These are phyloP conservation scores for Tuber calosporum DNA, from an alignment of 495 filamentous ascomycete species.

Conservation along the genomic window DNA sequence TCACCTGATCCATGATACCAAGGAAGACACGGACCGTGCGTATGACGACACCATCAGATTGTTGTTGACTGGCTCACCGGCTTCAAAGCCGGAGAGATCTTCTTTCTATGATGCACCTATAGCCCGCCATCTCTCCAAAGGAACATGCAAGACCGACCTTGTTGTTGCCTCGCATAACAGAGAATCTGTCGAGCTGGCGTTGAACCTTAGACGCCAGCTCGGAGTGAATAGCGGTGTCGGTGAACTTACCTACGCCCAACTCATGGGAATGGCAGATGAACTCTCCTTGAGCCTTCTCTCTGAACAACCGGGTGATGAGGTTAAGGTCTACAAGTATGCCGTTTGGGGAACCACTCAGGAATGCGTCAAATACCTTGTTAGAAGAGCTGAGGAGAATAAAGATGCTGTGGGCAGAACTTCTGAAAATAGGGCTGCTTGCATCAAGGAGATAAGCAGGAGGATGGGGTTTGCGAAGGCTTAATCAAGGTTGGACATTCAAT, in stretches of 20 bases:
- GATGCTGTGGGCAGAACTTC: slow-evolving; percentile 74
- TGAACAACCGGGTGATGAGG: slow-evolving; percentile 44
- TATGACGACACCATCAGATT: slow-evolving; percentile 46
- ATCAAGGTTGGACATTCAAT: slow-evolving; percentile 5
- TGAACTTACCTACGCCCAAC: slow-evolving; percentile 72
- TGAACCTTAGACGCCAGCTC: slow-evolving; percentile 43
- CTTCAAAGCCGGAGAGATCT: neutral
- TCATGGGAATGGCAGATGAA: slow-evolving; percentile 97
- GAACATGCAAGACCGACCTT: slow-evolving; percentile 43
- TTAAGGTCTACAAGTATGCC: slow-evolving; percentile 74
- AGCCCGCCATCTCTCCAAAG: slow-evolving; percentile 8
- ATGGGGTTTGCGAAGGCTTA: slow-evolving; percentile 46
- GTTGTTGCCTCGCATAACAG: slow-evolving; percentile 90
- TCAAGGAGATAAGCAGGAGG: slow-evolving; percentile 60
- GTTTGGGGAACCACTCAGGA: slow-evolving; percentile 88
- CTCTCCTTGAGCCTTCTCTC: slow-evolving; percentile 73
- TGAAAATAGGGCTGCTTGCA: slow-evolving; percentile 68
- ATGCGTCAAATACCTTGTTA: slow-evolving; percentile 85
- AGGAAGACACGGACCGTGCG: slow-evolving; percentile 67
- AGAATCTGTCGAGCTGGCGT: slow-evolving; percentile 67
- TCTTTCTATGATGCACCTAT: slow-evolving; percentile 23
- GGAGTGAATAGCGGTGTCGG: slow-evolving; percentile 45
- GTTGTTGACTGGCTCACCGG: slow-evolving; percentile 24
- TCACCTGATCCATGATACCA: slow-evolving; percentile 68
- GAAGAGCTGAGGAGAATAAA: slow-evolving; percentile 83